A percentile compares a stretch with the other conserved stretches of the same genome.
phyloP scores from a whole-genome alignment of 208 protist genomes.

The Endotrypanum monterogeii region DNA sequence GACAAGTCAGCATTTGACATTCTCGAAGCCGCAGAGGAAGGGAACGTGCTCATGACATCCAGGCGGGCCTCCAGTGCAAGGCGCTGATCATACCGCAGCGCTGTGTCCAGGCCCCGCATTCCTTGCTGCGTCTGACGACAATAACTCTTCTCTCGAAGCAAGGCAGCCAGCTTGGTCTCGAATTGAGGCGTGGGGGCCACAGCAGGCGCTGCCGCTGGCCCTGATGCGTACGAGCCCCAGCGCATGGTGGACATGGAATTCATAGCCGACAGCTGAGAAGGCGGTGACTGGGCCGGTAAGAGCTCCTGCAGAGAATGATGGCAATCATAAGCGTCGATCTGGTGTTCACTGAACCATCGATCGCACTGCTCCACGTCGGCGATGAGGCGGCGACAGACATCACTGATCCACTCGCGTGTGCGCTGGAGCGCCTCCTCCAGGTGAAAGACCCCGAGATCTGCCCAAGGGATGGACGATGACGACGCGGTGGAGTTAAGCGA shows the following conservation, averaged over 20 bases:
- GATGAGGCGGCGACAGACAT: conserved; percentile 51
- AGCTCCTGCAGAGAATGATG: conserved; percentile 61
- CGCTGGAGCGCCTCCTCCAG: conserved; percentile 50
- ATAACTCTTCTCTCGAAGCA: conserved; percentile 39
- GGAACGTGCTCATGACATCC: conserved; percentile 60
- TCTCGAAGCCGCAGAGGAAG: conserved; percentile 9
- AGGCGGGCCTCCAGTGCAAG: conserved; percentile 67
- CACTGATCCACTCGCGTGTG: conserved; percentile 60
- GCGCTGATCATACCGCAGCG: conserved; percentile 61
- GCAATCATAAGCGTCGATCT: conserved; percentile 63
- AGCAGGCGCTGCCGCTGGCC: not conserved
- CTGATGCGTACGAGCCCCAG: conserved; percentile 9
- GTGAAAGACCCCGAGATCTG: conserved; percentile 47
- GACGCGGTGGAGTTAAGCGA: not conserved
- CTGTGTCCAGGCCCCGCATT: conserved; percentile 50
- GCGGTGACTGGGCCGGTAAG: conserved; percentile 24
- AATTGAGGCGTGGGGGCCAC: conserved; percentile 2
- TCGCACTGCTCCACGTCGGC: conserved; percentile 68
- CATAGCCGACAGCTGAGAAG: conserved; percentile 4
- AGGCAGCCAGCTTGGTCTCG: conserved; percentile 37
- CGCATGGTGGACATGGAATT: conserved; percentile 6
- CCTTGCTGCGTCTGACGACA: conserved; percentile 37
- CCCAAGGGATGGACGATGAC: conserved; percentile 43
- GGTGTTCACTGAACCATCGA: conserved; percentile 53
- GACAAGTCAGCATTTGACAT: conserved; percentile 39